Conservation (phyloP, 495 filamentous ascomycete genomes). For the Lepraria neglecta region DNA sequence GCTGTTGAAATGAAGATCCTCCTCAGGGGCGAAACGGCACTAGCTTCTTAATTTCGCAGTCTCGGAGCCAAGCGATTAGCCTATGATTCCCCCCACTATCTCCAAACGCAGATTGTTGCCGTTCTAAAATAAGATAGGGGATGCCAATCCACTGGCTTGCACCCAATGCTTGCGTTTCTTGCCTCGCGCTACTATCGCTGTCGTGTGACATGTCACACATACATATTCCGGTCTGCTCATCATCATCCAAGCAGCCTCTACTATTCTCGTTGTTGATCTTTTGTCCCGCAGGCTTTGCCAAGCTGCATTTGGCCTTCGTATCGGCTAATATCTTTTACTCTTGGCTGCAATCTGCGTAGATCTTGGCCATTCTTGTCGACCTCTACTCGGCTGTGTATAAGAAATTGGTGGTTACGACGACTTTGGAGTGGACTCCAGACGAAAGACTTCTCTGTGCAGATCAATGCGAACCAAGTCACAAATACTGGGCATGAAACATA, state of each 20-base stretch:
- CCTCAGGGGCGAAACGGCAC: background rate
- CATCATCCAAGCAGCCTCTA: background rate
- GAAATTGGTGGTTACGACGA: too few relatives aligned
- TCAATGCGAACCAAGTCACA: too few relatives aligned
- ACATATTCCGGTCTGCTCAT: background rate
- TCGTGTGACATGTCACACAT: background rate
- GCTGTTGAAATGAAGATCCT: background rate
- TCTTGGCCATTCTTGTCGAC: background rate
- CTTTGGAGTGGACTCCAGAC: too few relatives aligned
- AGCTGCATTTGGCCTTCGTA: background rate
- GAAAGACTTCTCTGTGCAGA: too few relatives aligned
- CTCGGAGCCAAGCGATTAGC: conserved; percentile 1
- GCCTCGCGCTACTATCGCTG: background rate
- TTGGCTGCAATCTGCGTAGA: background rate
- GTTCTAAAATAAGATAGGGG: conserved; percentile 4
- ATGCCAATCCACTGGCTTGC: background rate
- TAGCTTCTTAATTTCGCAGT: background rate
- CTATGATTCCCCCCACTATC: background rate
- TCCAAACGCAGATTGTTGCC: background rate
- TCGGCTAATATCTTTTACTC: background rate
- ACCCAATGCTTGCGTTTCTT: background rate
- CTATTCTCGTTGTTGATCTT: background rate
- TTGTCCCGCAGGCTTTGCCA: background rate
- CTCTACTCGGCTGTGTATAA: too few relatives aligned
- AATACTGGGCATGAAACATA: too few relatives aligned